Percentiles rank a stretch among this genome's conserved stretches.
Conservation (phyloP, 495 filamentous ascomycete species). For the Durotheca rogersii region DNA sequence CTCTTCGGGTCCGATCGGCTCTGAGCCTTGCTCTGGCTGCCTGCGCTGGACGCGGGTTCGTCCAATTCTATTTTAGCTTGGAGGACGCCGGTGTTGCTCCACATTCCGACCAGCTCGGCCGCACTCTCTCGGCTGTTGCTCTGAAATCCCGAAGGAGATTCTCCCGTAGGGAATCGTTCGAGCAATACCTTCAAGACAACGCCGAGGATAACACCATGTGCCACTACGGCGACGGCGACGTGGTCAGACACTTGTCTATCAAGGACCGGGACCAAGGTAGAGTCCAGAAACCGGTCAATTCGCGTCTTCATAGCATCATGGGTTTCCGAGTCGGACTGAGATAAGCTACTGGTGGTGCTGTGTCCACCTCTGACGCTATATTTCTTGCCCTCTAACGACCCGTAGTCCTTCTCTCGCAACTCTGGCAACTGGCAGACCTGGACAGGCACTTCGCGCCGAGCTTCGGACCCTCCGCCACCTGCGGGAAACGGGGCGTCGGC, state of each 20-base stretch:
- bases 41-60: neutral
- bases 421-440: conserved; percentile 50
- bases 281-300: conserved; percentile 61
- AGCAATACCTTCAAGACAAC: conserved; percentile 65
- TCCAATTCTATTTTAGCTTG: conserved; percentile 24
- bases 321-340: conserved; percentile 47
- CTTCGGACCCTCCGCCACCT: conserved; percentile 1
- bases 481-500: conserved; percentile 49
- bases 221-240: conserved; percentile 61
- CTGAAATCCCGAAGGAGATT: conserved; percentile 27
- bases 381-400: conserved; percentile 64
- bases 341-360: conserved; percentile 24
- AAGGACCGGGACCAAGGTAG: conserved; percentile 59
- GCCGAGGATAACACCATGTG: conserved; percentile 77
- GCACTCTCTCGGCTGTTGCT: conserved; percentile 23
- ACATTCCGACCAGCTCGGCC: conserved; percentile 31
- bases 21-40: neutral
- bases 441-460: conserved; percentile 4
- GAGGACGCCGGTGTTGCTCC: conserved; percentile 48
- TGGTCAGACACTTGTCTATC: conserved; percentile 31
- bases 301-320: conserved; percentile 64
- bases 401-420: conserved; percentile 70
- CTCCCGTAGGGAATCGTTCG: conserved; percentile 47
- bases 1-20: neutral
- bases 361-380: conserved; percentile 35